Evolutionary conservation across 1,139 yeast genomes (phyloP).

Genomic region (Kodamaea sp.): DNA sequence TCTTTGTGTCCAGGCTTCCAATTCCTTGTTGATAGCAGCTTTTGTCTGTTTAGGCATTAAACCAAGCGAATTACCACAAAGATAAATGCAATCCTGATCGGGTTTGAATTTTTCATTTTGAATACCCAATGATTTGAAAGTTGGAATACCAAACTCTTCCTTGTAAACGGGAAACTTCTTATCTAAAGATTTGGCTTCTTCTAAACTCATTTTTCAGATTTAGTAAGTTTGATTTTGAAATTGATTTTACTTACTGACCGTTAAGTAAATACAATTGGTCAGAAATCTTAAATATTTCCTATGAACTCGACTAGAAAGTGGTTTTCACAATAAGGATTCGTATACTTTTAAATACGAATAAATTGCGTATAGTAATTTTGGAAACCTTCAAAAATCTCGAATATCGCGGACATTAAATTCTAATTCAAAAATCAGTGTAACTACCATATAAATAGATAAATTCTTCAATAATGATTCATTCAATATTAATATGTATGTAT

Average conservation of each 20-base stretch:
- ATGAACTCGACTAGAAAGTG: too few relatives aligned
- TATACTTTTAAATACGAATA: too few relatives aligned
- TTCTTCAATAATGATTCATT: conserved; percentile 64
- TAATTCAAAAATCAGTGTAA: background rate
- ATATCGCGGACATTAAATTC: too few relatives aligned
- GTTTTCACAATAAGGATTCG: too few relatives aligned
- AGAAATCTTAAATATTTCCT: too few relatives aligned
- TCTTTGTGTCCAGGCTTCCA: conserved; percentile 74
- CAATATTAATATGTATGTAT: conserved; percentile 77
- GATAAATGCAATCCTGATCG: conserved; percentile 41
- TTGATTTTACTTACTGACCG: background rate
- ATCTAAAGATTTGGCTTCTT: conserved; percentile 30
- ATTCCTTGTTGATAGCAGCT: conserved; percentile 57
- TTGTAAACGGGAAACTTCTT: conserved; percentile 32
- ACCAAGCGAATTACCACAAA: conserved; percentile 92
- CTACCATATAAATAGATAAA: background rate
- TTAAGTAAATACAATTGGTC: too few relatives aligned
- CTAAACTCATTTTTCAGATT: conserved; percentile 11
- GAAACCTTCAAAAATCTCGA: too few relatives aligned
- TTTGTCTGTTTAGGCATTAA: conserved; percentile 72
- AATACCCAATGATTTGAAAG: conserved; percentile 52
- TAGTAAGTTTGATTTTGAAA: too few relatives aligned
- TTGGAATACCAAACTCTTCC: conserved; percentile 56
- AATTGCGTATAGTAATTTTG: too few relatives aligned
- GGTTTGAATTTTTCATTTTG: conserved; percentile 13